Percentiles rank a stretch among this genome's conserved stretches.
phyloP scores from a whole-genome alignment of 106 monocot species.

The Dioscorea alata region DNA sequence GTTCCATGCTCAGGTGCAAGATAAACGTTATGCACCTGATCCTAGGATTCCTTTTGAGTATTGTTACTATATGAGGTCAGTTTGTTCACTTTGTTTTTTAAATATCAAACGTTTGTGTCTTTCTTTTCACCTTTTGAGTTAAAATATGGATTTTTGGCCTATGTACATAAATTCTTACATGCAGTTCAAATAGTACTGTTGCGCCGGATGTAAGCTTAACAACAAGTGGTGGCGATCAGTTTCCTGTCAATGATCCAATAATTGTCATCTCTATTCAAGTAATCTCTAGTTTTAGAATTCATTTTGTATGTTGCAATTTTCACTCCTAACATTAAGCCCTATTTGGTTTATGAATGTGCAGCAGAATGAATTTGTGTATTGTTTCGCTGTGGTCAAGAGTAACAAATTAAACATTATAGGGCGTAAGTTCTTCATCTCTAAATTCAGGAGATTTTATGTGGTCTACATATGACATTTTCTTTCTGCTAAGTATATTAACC shows the following conservation, averaged over 20 bases:
- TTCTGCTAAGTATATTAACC: not conserved
- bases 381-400: conserved; percentile 76
- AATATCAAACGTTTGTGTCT: not conserved
- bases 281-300: not conserved
- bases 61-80: conserved; percentile 59
- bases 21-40: conserved; percentile 21
- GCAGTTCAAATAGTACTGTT: conserved; percentile 39
- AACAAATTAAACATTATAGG: conserved; percentile 67
- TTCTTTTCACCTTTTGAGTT: not conserved
- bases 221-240: conserved; percentile 53
- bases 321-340: not conserved
- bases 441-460: not conserved
- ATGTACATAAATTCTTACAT: conserved; percentile 1
- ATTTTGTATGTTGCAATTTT: not conserved
- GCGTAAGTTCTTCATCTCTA: conserved; percentile 39
- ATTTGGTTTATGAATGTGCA: conserved; percentile 15
- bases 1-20: conserved; percentile 56
- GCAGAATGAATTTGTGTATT: conserved; percentile 38
- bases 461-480: not conserved
- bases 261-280: conserved; percentile 43
- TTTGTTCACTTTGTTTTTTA: not conserved
- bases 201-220: conserved; percentile 46
- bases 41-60: conserved; percentile 61
- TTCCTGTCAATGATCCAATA: conserved; percentile 56
- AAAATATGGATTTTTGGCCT: not conserved